Conservation (phyloP, 768 basidiomycete species). For the Leucosporidium scottii region DNA sequence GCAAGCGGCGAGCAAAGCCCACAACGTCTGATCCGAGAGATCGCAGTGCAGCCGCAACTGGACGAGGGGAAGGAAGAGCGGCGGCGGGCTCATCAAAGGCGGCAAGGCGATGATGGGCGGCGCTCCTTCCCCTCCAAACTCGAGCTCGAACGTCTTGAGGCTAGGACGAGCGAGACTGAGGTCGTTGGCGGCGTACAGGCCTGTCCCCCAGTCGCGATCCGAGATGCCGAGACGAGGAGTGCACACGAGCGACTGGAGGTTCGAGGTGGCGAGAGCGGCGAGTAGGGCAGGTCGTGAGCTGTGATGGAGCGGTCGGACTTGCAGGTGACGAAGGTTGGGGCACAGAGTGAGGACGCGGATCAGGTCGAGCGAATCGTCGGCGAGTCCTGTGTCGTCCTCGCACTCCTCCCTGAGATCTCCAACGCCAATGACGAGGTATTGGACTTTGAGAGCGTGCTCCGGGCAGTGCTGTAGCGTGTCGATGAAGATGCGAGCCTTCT, state of each 20-base stretch:
- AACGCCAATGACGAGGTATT: slow-evolving; percentile 1
- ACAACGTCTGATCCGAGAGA: background rate
- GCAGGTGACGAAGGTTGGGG: background rate
- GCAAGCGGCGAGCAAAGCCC: background rate
- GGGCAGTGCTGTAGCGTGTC: background rate
- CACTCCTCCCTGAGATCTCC: background rate
- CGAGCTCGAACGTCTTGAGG: background rate
- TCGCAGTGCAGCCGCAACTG: slow-evolving; percentile 1
- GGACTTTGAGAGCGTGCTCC: background rate
- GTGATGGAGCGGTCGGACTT: slow-evolving; percentile 5
- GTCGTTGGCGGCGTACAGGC: background rate
- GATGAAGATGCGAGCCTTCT: background rate
- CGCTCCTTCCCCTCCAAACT: background rate
- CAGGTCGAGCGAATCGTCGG: slow-evolving; percentile 2
- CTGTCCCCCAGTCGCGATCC: background rate
- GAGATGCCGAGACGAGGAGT: slow-evolving; percentile 1
- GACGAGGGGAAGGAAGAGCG: background rate
- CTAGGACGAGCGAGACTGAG: background rate
- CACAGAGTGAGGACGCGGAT: background rate
- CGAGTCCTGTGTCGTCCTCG: background rate
- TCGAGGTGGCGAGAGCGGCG: background rate
- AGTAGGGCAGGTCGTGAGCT: background rate
- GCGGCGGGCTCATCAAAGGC: background rate
- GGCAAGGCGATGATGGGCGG: background rate
- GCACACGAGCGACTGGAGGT: background rate